A percentile compares a stretch with the other conserved stretches of the same genome.
Conservation (phyloP, 441 rosid species). For the Adansonia gregorii region DNA sequence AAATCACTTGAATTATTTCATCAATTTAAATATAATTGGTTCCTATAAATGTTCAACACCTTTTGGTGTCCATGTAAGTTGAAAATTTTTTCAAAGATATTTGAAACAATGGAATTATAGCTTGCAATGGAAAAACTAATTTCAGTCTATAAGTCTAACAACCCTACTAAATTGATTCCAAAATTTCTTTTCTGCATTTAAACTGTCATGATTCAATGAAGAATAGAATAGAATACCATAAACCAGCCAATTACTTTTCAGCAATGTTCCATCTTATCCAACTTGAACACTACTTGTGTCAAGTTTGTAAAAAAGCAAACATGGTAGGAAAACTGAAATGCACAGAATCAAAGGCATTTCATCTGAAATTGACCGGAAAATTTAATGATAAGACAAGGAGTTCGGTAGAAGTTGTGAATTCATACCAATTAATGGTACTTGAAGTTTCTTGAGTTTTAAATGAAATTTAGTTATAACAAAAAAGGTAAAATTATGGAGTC, state of each 20-base stretch:
- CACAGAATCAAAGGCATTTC: neutral
- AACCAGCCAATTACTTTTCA: neutral
- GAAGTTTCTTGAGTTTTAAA: neutral
- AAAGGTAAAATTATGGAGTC: neutral
- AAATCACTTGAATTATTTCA: neutral
- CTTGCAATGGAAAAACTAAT: neutral
- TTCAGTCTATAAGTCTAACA: no score
- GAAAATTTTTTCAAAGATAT: neutral
- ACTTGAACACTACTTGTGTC: neutral
- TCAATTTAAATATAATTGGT: neutral
- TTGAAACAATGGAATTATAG: neutral
- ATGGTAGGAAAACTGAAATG: neutral
- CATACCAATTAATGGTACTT: neutral
- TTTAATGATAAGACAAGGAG: neutral
- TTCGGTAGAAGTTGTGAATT: neutral
- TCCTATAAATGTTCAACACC: neutral
- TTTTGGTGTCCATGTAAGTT: neutral
- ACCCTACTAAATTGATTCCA: neutral
- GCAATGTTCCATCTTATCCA: neutral
- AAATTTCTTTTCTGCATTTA: neutral
- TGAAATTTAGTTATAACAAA: neutral
- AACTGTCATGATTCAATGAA: neutral
- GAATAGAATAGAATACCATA: slow-evolving; percentile 4
- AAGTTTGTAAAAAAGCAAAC: neutral
- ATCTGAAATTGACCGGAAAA: neutral